Conservation (phyloP, 306 rosid genomes). For the Cucumis sativus region DNA sequence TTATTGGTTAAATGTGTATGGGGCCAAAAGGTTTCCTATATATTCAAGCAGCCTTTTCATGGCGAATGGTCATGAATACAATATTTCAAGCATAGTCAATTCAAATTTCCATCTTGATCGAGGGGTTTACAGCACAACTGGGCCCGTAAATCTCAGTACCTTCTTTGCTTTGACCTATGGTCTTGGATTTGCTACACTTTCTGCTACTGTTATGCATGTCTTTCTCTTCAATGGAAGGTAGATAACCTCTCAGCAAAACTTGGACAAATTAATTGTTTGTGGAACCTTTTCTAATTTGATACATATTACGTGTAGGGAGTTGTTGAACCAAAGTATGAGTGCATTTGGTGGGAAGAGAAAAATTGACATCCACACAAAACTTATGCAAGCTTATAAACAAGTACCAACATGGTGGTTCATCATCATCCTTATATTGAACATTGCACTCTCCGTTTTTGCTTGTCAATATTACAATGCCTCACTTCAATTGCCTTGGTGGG, state of each 20-base stretch:
- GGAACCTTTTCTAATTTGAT: neutral
- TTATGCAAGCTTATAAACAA: constrained; percentile 49
- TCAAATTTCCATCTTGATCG: constrained; percentile 59
- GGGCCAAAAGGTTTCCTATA: constrained; percentile 58
- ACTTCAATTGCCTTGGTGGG: constrained; percentile 92
- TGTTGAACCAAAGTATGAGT: constrained; percentile 33
- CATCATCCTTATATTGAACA: constrained; percentile 36
- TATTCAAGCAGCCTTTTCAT: constrained; percentile 45
- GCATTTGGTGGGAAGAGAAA: constrained; percentile 35
- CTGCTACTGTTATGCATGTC: constrained; percentile 68
- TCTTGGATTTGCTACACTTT: constrained; percentile 61
- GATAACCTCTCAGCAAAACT: neutral
- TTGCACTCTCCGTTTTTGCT: constrained; percentile 42
- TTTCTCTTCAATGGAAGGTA: constrained; percentile 69
- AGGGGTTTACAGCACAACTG: constrained; percentile 26
- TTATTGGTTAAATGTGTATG: constrained; percentile 33
- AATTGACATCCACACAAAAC: constrained; percentile 55
- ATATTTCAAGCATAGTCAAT: constrained; percentile 41
- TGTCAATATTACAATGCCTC: constrained; percentile 40
- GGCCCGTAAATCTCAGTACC: constrained; percentile 58
- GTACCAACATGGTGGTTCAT: constrained; percentile 71
- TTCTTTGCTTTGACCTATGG: constrained; percentile 74
- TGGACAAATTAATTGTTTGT: neutral
- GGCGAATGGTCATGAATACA: constrained; percentile 38
- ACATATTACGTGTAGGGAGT: constrained; percentile 24